Base-by-base conservation (phyloP, 108 stramenopile genomes). In the Skeletonema tropicum region DNA sequence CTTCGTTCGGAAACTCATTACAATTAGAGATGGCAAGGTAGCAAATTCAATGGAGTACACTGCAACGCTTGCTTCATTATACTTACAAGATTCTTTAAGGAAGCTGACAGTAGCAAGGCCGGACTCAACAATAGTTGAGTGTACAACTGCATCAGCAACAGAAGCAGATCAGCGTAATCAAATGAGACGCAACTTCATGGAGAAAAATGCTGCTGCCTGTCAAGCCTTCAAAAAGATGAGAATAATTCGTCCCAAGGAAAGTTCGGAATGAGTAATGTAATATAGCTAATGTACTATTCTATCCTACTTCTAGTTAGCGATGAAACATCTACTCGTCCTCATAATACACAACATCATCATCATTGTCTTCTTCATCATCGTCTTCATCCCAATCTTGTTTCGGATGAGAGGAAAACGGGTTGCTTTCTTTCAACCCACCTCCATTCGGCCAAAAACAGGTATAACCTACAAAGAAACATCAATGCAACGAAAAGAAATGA, bases 381-480 rank as follows among this genome's bases (percentile, higher is more conserved):
- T 19, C 48, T 1, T 23, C 52, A 55, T 55, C 52, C 52, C 52
- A 55, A 10, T 17, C 23, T 23, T 55, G 52, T 23, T 55, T 55
- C 19, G 52, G 52, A 55, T 55, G 52, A 55, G 52, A 23, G 2
- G 19, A 23, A 55, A 55, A 55, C 23, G 52, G 52, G 10, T 55
- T 52, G 52, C 52, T 52, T 62, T 83, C 82, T 59, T 79, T 74
- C 73, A 83, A 59, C 19, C 82, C 82, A 35, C 82, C 82, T 39
- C 82, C 82, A 10, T 83, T 49, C 8, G 82, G 82, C 82, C 82
- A 83, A 46, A 79, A 79, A 31, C 82, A 83, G 5, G 63, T 74
- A 68, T 75, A 83, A 5, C 82, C 82, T 64, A 63, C 31, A 58
- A 35, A 23, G 26, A 11, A 61, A n/a, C n/a, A n/a, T n/a, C n/a